Evolutionary conservation across 345 rosid species (phyloP), one percentile per base, ranked within the genome.

Genomic region (Mangifera indica): DNA sequence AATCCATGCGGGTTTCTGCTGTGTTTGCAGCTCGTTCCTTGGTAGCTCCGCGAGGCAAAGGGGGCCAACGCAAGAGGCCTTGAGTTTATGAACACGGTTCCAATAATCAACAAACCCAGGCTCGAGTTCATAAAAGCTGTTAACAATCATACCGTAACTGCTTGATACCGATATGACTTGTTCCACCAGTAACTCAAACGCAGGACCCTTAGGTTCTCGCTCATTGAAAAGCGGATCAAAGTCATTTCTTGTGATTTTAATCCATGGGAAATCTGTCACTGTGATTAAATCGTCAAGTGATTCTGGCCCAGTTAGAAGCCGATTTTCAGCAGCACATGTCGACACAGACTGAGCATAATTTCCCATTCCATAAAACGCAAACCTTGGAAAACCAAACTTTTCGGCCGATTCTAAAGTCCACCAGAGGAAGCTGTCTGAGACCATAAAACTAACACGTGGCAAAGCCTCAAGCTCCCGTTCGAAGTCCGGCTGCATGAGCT

Each of bases 391-490:
- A 2, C 87, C 78, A 48, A 88, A 87, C 77, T 84, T 89, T 0
- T 72, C 67, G 6, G 98, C 89, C 17, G 91, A 84, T 8, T 93
- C 93, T 6, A 78, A 63, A 7, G 89, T 86, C 98, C 97, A 93
- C 92, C 92, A 93, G 3, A 93, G 84, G 76, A 93, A 89, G 2
- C 84, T 82, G 55, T 91, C 97, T 1, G 93, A 84, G 13, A 89
- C 89, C 68, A 91, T 74, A 79, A 91, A 85, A 18, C 78, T 83
- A 10, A 82, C 87, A 17, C 52, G 70, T 13, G 86, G 85, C 40
- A 85, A 82, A 34, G 29, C 69, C 51, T 77, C 72, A 10, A 91
- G 79, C 20, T 75, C 69, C 0, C 55, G 73, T 67, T 91, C 93
- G 51, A 89, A 83, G 55, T 72, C 63, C 0, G 89, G 84, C 63